These are phyloP conservation scores for Rubia yunnanensis DNA, from an alignment of 257 asterid genomes.

Conservation along the genomic window DNA sequence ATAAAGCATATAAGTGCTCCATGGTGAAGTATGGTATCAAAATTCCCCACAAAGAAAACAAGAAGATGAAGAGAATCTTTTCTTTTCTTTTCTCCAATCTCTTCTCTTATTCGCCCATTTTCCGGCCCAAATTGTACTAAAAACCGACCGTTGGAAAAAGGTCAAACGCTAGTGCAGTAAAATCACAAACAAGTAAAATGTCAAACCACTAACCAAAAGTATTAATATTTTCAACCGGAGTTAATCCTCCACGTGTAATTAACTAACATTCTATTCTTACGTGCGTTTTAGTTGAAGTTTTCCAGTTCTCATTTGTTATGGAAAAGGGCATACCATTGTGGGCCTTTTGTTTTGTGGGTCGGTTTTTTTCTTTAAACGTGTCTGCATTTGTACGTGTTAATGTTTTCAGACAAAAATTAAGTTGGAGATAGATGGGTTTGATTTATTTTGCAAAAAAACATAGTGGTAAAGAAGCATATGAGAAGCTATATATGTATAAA, in stretches of 20 bases:
- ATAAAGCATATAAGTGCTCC: not conserved
- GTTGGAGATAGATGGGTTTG: not conserved
- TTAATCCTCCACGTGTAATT: slow-evolving; percentile 19
- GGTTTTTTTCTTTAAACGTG: slow-evolving; percentile 1
- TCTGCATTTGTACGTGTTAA: not conserved
- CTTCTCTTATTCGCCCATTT: slow-evolving; percentile 18
- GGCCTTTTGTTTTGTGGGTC: slow-evolving; percentile 10
- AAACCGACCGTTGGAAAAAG: slow-evolving; percentile 1
- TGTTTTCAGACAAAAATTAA: not conserved
- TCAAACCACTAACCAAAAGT: slow-evolving; percentile 16
- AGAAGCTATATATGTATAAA: not conserved
- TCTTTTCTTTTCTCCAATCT: not conserved
- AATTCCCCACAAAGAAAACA: not conserved
- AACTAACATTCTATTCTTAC: not conserved
- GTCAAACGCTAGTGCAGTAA: slow-evolving; percentile 12
- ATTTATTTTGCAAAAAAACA: not conserved
- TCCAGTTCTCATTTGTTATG: not conserved
- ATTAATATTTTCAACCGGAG: not conserved
- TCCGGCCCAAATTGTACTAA: not conserved
- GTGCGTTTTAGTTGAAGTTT: not conserved
- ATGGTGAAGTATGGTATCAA: slow-evolving; percentile 17
- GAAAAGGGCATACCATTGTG: slow-evolving; percentile 25
- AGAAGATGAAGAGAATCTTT: not conserved
- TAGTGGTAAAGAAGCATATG: not conserved
- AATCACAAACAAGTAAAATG: slow-evolving; percentile 5